Evolutionary conservation across 2,329 filamentous ascomycete species (phyloP), one percentile per base, ranked within the genome.

Genomic region (Cladosporium sp.): DNA sequence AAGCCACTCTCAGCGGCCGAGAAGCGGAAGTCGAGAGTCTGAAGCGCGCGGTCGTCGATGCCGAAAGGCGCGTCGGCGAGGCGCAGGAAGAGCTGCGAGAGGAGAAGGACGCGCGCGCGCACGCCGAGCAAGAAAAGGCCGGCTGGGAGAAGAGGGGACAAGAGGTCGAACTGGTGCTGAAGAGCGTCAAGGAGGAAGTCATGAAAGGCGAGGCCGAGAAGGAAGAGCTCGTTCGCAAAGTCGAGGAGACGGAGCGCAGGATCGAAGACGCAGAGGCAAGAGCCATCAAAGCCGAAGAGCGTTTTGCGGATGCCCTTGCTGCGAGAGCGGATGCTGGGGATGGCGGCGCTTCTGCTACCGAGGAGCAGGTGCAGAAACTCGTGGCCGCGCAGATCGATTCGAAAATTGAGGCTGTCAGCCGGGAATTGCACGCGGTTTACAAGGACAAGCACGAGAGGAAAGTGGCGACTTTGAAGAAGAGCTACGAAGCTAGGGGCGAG

Each of bases 401-500:
- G 70, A 89, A 91, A 58, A 90, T 97, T 36, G 91, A 92, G 41
- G 71, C 73, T 15, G 70, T 77, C 9, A 73, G 71, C n/a, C 82
- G 89, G 24, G 93, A 99, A 65, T 79, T 99, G 36, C 93, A 99
- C 67, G 80, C 85, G 0, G 79, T 96, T 9, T 99, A 99, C 79
- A 97, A 96, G 74, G 84, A 86, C 65, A 99, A 99, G 73, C 93
- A 99, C 68, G 92, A 97, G 73, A 89, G 85, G 56, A 99, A 99
- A 74, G 92, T 97, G 39, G 82, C 88, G 1, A 92, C 91, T 3
- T 77, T 99, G 57, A 97, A 85, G 66, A 82, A 84, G 61, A 82
- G 79, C 63, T 85, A 97, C 71, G 89, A 96, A 68, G 80, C 81
- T 41, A 84, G 92, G 49, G 93, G 89, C 81, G 89, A 95, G 70